Percentiles rank a stretch among this genome's conserved stretches.
These are phyloP conservation scores for Tuber borchii DNA, from an alignment of 495 filamentous ascomycete genomes.

Conservation along the genomic window DNA sequence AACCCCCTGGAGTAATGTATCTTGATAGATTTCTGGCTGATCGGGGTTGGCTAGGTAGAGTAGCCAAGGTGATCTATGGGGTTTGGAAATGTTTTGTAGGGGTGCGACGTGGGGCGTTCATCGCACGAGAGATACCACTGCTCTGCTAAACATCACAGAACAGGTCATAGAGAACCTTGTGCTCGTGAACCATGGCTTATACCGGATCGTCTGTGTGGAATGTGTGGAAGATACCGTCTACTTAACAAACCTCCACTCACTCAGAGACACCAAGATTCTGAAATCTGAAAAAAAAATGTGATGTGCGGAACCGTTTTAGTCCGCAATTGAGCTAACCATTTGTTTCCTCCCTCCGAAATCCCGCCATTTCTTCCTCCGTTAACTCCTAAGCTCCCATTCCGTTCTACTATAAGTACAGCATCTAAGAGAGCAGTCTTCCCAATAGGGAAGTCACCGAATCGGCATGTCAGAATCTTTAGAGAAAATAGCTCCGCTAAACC, in stretches of 20 bases:
- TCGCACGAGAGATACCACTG: not conserved
- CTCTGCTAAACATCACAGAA: not conserved
- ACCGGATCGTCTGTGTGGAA: not conserved
- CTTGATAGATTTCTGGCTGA: not conserved
- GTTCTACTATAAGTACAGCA: not conserved
- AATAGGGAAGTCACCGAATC: not conserved
- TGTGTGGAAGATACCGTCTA: not conserved
- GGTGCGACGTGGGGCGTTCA: not conserved
- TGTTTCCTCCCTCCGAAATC: not conserved
- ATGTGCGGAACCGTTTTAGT: not conserved
- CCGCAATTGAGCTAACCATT: not conserved
- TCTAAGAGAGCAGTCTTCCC: not conserved
- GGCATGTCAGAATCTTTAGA: not conserved
- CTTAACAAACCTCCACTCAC: not conserved
- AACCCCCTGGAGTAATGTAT: not conserved
- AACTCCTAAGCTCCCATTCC: not conserved
- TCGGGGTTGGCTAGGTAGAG: not conserved
- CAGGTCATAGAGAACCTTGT: not conserved
- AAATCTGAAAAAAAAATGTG: not conserved
- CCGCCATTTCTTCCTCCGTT: not conserved
- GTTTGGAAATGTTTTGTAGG: not conserved
- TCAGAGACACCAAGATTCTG: not conserved
- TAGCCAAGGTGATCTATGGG: not conserved
- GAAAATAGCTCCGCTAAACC: not conserved
- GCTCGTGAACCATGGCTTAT: not conserved